These are phyloP conservation scores for Fusarium sp. DNA, from an alignment of 2,329 filamentous ascomycete genomes.

Conservation along the genomic window DNA sequence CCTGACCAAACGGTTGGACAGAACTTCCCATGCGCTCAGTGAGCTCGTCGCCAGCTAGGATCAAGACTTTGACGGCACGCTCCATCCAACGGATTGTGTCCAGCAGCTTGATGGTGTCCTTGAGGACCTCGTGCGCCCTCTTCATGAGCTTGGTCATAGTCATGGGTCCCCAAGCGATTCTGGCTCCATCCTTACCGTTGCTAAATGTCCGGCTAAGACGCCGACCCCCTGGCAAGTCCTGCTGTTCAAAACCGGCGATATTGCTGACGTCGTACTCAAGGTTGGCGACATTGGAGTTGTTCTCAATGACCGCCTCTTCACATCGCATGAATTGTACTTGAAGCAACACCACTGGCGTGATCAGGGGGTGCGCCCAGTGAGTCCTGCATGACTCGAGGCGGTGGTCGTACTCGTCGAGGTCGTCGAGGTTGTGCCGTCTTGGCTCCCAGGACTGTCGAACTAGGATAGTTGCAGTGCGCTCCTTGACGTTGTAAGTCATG, in stretches of 20 bases:
- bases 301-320: constrained; percentile 57
- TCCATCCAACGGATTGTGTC: constrained; percentile 62
- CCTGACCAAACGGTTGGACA: constrained; percentile 29
- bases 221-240: constrained; percentile 42
- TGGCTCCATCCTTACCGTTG: constrained; percentile 38
- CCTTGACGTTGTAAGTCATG: constrained; percentile 57
- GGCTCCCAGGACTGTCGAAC: constrained; percentile 59
- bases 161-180: constrained; percentile 51
- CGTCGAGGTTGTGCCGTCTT: constrained; percentile 54
- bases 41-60: constrained; percentile 58
- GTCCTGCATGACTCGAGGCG: constrained; percentile 57
- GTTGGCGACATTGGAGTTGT: constrained; percentile 55
- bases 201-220: constrained; percentile 39
- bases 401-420: constrained; percentile 59
- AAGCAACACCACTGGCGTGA: constrained; percentile 58
- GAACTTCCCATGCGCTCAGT: constrained; percentile 46
- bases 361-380: constrained; percentile 60
- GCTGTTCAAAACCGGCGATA: constrained; percentile 54
- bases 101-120: constrained; percentile 58
- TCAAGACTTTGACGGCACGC: constrained; percentile 56
- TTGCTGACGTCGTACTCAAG: constrained; percentile 57
- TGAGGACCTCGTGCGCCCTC: constrained; percentile 58
- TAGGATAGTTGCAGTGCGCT: constrained; percentile 54
- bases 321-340: constrained; percentile 60
- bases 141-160: constrained; percentile 62